Base-by-base conservation (phyloP, 2,329 filamentous ascomycete species). In the Colletotrichum chlorophyti region DNA sequence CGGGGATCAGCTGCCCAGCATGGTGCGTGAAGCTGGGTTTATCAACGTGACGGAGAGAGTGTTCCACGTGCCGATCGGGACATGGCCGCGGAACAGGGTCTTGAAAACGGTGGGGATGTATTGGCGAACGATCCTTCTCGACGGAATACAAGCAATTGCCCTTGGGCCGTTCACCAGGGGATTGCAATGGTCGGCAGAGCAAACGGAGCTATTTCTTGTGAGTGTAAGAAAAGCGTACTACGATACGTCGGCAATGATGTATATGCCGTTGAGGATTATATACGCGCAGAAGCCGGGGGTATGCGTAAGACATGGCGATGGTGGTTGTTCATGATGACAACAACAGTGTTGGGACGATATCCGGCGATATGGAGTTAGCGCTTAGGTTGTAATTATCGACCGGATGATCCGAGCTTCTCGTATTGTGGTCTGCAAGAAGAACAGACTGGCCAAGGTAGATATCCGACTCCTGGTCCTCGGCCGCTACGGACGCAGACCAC, bases 261-360 rank as follows among this genome's bases (percentile, higher is more conserved):
- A 82, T 61, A 85, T 85, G 82, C 82, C 81, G 8, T 72, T 84
- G 63, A 77, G 83, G 65, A 75, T 84, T 48, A 72, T 83, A 11
- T 84, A 81, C 63, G 82, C 76, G 14, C 83, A 85, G 68, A 84
- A 79, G 66, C 80, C 82, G 29, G 53, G n/a, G 21, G 15, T 27
- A 27, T 26, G 42, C 24, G 23, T n/a, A n/a, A n/a, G n/a, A n/a
- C n/a, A n/a, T n/a, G n/a, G n/a, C 12, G 27, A 31, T 31, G 27
- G 27, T n/a, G n/a, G n/a, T n/a, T n/a, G n/a, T n/a, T n/a, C n/a
- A n/a, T n/a, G n/a, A n/a, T n/a, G n/a, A n/a, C n/a, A n/a, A n/a
- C n/a, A n/a, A n/a, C n/a, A n/a, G n/a, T n/a, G n/a, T n/a, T n/a
- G n/a, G n/a, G n/a, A n/a, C n/a, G n/a, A n/a, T n/a, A n/a, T n/a